phyloP scores from a whole-genome alignment of 768 basidiomycete genomes.

The Agrocybe pediades region DNA sequence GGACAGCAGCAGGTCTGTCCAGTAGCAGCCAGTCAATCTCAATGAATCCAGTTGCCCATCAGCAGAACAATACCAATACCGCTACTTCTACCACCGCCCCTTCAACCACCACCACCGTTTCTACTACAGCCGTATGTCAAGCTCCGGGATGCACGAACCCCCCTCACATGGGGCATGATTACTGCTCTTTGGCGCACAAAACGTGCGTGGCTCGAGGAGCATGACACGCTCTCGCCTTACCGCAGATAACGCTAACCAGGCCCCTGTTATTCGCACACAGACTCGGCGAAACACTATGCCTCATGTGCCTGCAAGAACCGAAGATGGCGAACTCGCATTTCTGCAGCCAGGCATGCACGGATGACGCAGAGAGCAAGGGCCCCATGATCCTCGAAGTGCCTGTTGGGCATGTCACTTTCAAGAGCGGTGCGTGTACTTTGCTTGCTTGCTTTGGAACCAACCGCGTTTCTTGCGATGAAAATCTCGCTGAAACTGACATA shows the following conservation, averaged over 20 bases:
- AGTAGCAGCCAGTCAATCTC: neutral
- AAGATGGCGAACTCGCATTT: slow-evolving; percentile 64
- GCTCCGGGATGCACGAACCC: slow-evolving; percentile 53
- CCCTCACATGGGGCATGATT: slow-evolving; percentile 46
- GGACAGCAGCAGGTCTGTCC: slow-evolving; percentile 18
- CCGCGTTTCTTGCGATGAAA: neutral
- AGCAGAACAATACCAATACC: too few relatives aligned
- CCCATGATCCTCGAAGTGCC: slow-evolving; percentile 65
- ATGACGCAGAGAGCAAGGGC: slow-evolving; percentile 54
- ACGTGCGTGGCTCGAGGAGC: slow-evolving; percentile 36
- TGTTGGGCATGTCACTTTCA: slow-evolving; percentile 60
- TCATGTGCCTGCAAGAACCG: slow-evolving; percentile 59
- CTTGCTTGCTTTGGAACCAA: too few relatives aligned
- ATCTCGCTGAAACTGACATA: neutral
- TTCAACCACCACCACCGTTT: too few relatives aligned
- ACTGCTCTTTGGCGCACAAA: slow-evolving; percentile 54
- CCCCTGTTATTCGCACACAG: slow-evolving; percentile 26
- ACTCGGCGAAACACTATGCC: slow-evolving; percentile 51
- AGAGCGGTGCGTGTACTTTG: slow-evolving; percentile 65
- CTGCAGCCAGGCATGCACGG: slow-evolving; percentile 56
- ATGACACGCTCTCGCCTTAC: too few relatives aligned
- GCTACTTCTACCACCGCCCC: too few relatives aligned
- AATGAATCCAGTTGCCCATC: neutral
- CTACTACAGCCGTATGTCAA: slow-evolving; percentile 44
- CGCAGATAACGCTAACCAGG: slow-evolving; percentile 1